Base-by-base conservation (phyloP, 306 rosid species). In the Dalbergia oliveri region DNA sequence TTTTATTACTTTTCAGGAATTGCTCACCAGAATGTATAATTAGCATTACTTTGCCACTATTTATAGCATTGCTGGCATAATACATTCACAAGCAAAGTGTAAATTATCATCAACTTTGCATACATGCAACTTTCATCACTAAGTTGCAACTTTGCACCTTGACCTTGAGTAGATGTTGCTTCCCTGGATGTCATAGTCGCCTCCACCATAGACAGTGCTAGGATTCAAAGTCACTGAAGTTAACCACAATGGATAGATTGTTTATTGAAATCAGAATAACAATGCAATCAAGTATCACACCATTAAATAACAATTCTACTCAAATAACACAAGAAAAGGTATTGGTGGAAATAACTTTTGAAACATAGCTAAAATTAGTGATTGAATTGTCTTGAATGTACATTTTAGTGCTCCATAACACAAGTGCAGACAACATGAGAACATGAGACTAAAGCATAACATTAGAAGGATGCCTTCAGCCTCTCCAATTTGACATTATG, bases 71-170 rank as follows among this genome's bases (percentile, higher is more conserved):
- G 77, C 76, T 47, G 81, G 72, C 33, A 54, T n/a, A 76, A 66
- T n/a, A 65, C 69, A 77, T 64, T 69, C 64, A 64, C 6, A 44
- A 56, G 79, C 15, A 49, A 73, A 73, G 19, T 73, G 43, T 72
- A 62, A 76, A 73, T 88, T 90, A 95, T 98, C 97, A 95, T 95
- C 91, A 95, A 88, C 77, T 93, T 95, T 72, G 99, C 93, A 73
- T 83, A 84, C 60, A 93, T 74, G 82, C 86, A 89, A 82, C 86
- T 89, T 71, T 98, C 97, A 84, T 95, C 96, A 86, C 84, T 88
- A 18, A 93, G 92, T 76, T 90, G 90, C 84, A 95, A 88, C 87
- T 93, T 88, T 66, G 94, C 92, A 56, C 86, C 47, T 63, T 87
- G 81, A 69, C 87, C 81, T 68, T n/a, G 82, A 85, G 84, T 86